Base-by-base conservation (phyloP, 2,329 filamentous ascomycete genomes). In the Aspergillus sp. region DNA sequence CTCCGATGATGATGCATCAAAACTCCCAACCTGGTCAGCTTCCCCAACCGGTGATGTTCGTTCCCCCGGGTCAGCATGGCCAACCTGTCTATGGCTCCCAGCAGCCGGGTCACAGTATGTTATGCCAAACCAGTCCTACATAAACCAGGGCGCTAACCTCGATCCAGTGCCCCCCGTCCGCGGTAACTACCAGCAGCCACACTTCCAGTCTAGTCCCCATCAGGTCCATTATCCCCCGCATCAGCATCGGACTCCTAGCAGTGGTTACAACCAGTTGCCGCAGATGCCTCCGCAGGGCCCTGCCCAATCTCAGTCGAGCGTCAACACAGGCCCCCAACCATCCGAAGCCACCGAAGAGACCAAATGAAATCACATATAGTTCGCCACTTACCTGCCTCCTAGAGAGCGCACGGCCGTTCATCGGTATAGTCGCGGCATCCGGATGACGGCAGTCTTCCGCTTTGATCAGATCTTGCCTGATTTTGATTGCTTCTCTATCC, bases 1-100 rank as follows among this genome's bases (percentile, higher is more conserved):
- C 94, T 11, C 87, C 90, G 2, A 91, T 95, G 86, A 97, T 97
- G 93, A 89, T 87, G 64, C 92, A 92, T 60, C 91, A 96, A 74
- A 90, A 90, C 50, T 97, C 92, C 23, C 93, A 97, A 66, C 92
- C 96, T 70, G 91, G 92, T 38, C 91, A 95, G 68, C 78, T 79
- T 52, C 78, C 79, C 45, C 77, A 85, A 77, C 64, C 84, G 78
- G 75, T 92, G 82, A 78, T 88, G 83, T 81, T 78, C 58, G 89
- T 92, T 86, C 88, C 86, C 64, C 87, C 87, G 41, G 86, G 80
- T 49, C 87, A 87, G 66, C 89, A 88, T 66, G 88, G 86, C 64
- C 88, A 91, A 67, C 88, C 88, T 34, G 83, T 85, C 49, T 91
- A 88, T 71, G 78, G 80, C 54, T 83, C 84, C 29, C 88, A 88